A percentile compares a stretch with the other conserved stretches of the same genome.
Evolutionary conservation across 176 grass and related monocot genomes (phyloP).

Genomic region (Neostapfia colusana): DNA sequence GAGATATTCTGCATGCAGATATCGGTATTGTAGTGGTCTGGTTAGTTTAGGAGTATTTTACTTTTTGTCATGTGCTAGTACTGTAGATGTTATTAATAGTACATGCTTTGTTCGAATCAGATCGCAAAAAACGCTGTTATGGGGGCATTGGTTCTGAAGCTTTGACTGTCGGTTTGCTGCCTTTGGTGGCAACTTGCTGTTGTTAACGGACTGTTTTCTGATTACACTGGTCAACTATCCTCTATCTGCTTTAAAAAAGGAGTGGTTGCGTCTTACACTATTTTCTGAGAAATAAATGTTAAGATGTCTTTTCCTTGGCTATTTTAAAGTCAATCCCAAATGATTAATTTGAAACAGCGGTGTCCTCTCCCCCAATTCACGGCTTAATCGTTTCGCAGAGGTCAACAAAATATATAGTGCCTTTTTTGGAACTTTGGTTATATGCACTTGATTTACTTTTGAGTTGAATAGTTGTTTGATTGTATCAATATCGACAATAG

Average conservation of each 20-base stretch:
- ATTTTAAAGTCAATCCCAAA: not conserved
- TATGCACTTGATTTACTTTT: not conserved
- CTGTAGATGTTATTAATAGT: too few species aligned
- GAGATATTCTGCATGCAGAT: not conserved
- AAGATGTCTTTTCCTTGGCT: not conserved
- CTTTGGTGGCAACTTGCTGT: slow-evolving; percentile 1
- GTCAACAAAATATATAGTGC: not conserved
- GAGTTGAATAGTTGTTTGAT: not conserved
- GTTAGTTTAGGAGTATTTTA: not conserved
- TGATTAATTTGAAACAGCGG: not conserved
- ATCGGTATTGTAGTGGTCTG: not conserved
- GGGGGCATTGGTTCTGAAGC: not conserved
- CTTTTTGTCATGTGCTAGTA: not conserved
- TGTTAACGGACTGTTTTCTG: not conserved
- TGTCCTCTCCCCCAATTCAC: not conserved
- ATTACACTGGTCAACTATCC: slow-evolving; percentile 25
- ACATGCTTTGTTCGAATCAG: not conserved
- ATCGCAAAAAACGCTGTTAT: slow-evolving; percentile 1
- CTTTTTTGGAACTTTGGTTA: not conserved
- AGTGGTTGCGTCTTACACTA: not conserved
- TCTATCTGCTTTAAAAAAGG: not conserved
- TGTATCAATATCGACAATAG: not conserved
- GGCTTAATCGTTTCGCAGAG: not conserved
- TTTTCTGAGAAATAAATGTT: not conserved
- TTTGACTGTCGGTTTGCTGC: slow-evolving; percentile 23